phyloP scores from a whole-genome alignment of 2,329 filamentous ascomycete species.

The Grosmannia penicillata region DNA sequence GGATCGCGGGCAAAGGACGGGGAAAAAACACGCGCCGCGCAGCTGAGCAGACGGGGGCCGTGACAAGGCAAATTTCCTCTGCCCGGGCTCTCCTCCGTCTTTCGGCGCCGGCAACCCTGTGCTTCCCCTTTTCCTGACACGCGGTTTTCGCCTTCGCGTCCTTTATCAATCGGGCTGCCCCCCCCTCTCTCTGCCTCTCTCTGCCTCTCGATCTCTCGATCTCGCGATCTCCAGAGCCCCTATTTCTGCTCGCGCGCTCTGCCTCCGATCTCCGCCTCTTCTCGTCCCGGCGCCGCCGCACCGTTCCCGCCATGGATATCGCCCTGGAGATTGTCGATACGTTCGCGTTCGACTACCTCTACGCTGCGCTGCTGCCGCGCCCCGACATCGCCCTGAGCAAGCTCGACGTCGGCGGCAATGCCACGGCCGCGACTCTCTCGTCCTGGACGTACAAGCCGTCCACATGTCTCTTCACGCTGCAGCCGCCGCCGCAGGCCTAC shows the following conservation, averaged over 20 bases:
- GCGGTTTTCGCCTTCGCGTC: neutral
- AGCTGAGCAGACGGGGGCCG: too few relatives aligned
- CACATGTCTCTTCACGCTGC: slow-evolving; percentile 51
- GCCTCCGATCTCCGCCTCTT: neutral
- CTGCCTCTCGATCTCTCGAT: neutral
- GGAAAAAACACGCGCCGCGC: too few relatives aligned
- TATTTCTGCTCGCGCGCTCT: neutral
- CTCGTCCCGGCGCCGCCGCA: too few relatives aligned
- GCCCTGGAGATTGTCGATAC: slow-evolving; percentile 76
- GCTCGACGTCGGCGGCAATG: slow-evolving; percentile 32
- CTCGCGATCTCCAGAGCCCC: neutral
- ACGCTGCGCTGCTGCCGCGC: slow-evolving; percentile 52
- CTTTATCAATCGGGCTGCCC: too few relatives aligned
- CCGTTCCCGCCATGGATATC: slow-evolving; percentile 57
- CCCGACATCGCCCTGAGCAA: slow-evolving; percentile 22
- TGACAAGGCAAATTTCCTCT: neutral
- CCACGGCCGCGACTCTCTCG: slow-evolving; percentile 41
- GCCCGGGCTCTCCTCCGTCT: neutral
- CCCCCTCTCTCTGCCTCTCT: neutral
- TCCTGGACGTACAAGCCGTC: slow-evolving; percentile 59
- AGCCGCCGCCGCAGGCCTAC: slow-evolving; percentile 64
- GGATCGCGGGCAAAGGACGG: too few relatives aligned
- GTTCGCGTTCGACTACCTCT: slow-evolving; percentile 65
- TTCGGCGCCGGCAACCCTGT: neutral
- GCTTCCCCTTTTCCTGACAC: neutral